Conservation (phyloP, 208 protist genomes). For the Herpetomonas samuelpessoai region DNA sequence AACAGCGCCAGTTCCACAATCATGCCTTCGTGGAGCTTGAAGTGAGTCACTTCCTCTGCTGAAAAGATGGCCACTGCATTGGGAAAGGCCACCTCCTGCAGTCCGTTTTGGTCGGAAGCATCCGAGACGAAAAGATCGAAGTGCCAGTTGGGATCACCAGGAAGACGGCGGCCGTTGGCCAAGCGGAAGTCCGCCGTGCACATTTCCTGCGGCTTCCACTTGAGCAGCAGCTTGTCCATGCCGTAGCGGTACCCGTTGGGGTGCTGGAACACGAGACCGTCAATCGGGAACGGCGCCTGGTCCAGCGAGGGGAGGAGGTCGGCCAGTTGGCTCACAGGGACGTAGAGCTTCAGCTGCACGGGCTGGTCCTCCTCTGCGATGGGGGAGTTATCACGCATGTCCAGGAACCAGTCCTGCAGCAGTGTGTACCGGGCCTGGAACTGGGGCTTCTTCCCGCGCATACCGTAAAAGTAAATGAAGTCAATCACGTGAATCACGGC, state of each 20-base stretch:
- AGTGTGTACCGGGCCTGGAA: constrained; percentile 57
- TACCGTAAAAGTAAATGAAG: constrained; percentile 77
- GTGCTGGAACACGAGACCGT: constrained; percentile 86
- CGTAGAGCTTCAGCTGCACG: constrained; percentile 73
- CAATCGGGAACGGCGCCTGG: constrained; percentile 44
- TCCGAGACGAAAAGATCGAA: constrained; percentile 71
- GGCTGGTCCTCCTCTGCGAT: constrained; percentile 5
- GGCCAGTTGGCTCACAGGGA: constrained; percentile 58
- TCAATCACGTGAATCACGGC: constrained; percentile 75
- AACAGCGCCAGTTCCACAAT: constrained; percentile 51
- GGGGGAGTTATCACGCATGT: constrained; percentile 22
- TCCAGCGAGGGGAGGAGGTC: constrained; percentile 54
- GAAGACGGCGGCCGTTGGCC: constrained; percentile 26
- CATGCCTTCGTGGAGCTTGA: constrained; percentile 51
- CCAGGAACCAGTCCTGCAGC: constrained; percentile 55
- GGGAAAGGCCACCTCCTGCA: constrained; percentile 43
- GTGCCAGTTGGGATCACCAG: constrained; percentile 19
- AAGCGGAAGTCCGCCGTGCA: constrained; percentile 88
- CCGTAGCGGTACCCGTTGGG: constrained; percentile 68
- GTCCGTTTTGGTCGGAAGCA: constrained; percentile 7
- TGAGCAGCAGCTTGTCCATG: constrained; percentile 62
- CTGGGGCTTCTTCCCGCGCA: constrained; percentile 35
- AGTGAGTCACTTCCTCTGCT: constrained; percentile 32
- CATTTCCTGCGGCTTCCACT: constrained; percentile 84
- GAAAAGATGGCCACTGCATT: constrained; percentile 49